Evolutionary conservation across 148 eudicot genomes (phyloP).

Genomic region (Rhododendron vialii): DNA sequence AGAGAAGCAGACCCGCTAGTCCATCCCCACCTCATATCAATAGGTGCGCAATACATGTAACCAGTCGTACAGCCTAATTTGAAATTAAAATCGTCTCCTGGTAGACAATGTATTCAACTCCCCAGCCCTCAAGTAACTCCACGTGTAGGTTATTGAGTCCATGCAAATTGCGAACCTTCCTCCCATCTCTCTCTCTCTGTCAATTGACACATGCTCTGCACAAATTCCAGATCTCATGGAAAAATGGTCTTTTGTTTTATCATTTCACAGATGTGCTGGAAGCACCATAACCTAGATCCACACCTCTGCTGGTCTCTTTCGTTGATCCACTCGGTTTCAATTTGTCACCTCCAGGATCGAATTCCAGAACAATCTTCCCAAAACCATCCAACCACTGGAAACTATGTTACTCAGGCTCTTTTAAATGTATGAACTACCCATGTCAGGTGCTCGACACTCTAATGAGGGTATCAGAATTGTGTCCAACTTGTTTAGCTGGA

Average conservation of each 20-base stretch:
- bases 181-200: background rate
- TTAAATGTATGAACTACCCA: background rate
- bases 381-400: background rate
- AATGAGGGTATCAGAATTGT: background rate
- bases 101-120: background rate
- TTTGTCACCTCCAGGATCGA: background rate
- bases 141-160: background rate
- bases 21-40: background rate
- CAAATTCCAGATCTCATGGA: background rate
- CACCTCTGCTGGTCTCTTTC: background rate
- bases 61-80: background rate
- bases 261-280: background rate
- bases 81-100: background rate
- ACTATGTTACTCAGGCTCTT: background rate
- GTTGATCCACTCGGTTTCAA: background rate
- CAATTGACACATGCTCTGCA: background rate
- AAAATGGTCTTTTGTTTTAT: background rate
- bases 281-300: background rate
- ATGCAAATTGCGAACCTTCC: background rate
- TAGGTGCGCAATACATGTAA: background rate
- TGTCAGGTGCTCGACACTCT: background rate
- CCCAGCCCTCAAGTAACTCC: background rate
- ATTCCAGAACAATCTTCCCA: background rate
- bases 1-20: background rate
- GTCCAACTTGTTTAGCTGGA: background rate